phyloP scores from a whole-genome alignment of 257 asterid genomes.

The Penstemon newberryi region DNA sequence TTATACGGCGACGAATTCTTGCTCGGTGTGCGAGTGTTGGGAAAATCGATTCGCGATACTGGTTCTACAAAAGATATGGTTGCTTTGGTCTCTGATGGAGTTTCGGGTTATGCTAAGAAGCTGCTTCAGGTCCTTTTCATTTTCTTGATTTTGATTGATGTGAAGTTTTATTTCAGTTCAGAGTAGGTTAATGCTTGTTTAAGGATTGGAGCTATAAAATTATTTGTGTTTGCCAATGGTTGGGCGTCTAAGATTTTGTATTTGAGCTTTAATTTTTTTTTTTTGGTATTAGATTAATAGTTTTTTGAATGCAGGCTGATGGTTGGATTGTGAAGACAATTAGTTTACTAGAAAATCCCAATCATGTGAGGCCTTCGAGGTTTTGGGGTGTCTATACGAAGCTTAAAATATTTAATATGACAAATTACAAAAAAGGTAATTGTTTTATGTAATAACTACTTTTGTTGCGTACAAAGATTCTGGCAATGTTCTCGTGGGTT shows the following conservation, averaged over 20 bases:
- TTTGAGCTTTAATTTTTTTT: too few species aligned
- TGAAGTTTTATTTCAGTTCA: neutral
- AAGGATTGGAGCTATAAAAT: too few species aligned
- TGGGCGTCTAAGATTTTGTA: too few species aligned
- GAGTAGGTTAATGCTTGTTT: neutral
- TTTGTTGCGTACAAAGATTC: constrained; percentile 5
- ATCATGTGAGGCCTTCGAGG: constrained; percentile 84
- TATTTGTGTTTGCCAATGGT: too few species aligned
- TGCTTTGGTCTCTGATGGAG: constrained; percentile 90
- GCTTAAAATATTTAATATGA: constrained; percentile 93
- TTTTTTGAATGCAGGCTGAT: constrained; percentile 66
- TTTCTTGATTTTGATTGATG: neutral
- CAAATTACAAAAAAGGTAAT: constrained; percentile 85
- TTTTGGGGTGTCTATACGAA: constrained; percentile 99
- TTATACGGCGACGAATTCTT: constrained; percentile 92
- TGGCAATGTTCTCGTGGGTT: constrained; percentile 8
- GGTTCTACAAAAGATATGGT: constrained; percentile 89
- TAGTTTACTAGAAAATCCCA: constrained; percentile 82
- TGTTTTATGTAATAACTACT: constrained; percentile 10
- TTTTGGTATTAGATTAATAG: constrained; percentile 10
- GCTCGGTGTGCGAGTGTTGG: constrained; percentile 85
- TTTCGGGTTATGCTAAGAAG: constrained; percentile 64
- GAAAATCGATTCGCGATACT: constrained; percentile 88
- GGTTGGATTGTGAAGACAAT: constrained; percentile 96
- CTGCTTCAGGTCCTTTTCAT: constrained; percentile 54